These are phyloP conservation scores for Candida nitratophila DNA, from an alignment of 805 yeast genomes.

Conservation along the genomic window DNA sequence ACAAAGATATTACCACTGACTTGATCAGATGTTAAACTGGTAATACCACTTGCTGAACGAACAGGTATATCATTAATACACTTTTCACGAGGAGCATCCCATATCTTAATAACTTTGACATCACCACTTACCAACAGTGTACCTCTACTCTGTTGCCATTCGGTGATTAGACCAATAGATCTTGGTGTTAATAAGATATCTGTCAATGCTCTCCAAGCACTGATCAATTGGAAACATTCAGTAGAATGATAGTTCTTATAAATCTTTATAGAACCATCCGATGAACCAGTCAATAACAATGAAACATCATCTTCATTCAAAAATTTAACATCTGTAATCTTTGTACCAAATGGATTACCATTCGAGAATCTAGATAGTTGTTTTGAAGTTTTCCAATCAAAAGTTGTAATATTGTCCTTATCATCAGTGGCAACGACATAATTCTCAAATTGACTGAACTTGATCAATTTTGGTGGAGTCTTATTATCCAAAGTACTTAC, in stretches of 20 bases:
- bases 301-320: conserved; percentile 92
- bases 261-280: conserved; percentile 89
- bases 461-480: conserved; percentile 71
- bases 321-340: conserved; percentile 78
- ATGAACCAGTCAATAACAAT: conserved; percentile 76
- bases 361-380: conserved; percentile 67
- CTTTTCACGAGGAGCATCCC: conserved; percentile 96
- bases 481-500: conserved; percentile 55
- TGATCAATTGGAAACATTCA: conserved; percentile 52
- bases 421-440: conserved; percentile 76
- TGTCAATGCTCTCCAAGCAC: conserved; percentile 91
- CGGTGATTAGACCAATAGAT: conserved; percentile 77
- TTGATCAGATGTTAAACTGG: conserved; percentile 88
- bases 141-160: conserved; percentile 97
- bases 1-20: conserved; percentile 87
- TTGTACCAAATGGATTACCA: conserved; percentile 81
- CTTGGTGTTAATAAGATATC: conserved; percentile 76
- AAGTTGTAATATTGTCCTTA: conserved; percentile 72
- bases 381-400: conserved; percentile 75
- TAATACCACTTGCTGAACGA: conserved; percentile 80
- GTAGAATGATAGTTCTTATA: conserved; percentile 66
- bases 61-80: conserved; percentile 87
- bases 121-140: conserved; percentile 90
- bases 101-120: conserved; percentile 79
- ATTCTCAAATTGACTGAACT: conserved; percentile 87